Evolutionary conservation across 495 filamentous ascomycete species (phyloP).

Genomic region (Aspergillus haitiensis): DNA sequence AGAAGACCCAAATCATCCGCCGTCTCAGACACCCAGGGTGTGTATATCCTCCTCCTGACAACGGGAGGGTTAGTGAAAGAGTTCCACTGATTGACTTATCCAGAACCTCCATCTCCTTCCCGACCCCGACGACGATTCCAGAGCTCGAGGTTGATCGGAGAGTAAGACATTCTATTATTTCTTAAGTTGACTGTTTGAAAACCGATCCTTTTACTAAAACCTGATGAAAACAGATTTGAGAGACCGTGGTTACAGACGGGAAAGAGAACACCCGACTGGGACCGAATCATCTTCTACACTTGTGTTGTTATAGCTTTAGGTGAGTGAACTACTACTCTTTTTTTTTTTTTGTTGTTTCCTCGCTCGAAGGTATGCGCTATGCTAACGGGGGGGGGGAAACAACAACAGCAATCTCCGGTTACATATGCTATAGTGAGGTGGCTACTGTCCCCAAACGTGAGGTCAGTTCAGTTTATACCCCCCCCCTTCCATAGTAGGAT

Average conservation of each 20-base stretch:
- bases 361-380: too few species aligned
- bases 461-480: background rate
- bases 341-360: too few species aligned
- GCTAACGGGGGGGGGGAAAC: too few species aligned
- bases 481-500: too few species aligned
- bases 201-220: background rate
- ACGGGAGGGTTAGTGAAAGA: too few species aligned
- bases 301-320: slow-evolving; percentile 1
- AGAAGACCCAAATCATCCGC: background rate
- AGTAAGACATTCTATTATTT: background rate
- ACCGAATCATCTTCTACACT: slow-evolving; percentile 10
- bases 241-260: background rate
- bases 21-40: slow-evolving; percentile 1
- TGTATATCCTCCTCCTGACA: background rate
- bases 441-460: slow-evolving; percentile 2
- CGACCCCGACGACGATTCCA: slow-evolving; percentile 4
- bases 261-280: slow-evolving; percentile 1
- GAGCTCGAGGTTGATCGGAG: slow-evolving; percentile 4
- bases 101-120: background rate
- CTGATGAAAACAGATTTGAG: background rate
- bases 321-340: background rate
- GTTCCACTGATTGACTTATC: background rate
- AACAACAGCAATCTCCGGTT: slow-evolving; percentile 5
- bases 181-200: background rate
- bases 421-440: background rate